Evolutionary conservation across 1,284 basidiomycete species (phyloP), one percentile per base, ranked within the genome.

Genomic region (Cystobasidium pallidum): DNA sequence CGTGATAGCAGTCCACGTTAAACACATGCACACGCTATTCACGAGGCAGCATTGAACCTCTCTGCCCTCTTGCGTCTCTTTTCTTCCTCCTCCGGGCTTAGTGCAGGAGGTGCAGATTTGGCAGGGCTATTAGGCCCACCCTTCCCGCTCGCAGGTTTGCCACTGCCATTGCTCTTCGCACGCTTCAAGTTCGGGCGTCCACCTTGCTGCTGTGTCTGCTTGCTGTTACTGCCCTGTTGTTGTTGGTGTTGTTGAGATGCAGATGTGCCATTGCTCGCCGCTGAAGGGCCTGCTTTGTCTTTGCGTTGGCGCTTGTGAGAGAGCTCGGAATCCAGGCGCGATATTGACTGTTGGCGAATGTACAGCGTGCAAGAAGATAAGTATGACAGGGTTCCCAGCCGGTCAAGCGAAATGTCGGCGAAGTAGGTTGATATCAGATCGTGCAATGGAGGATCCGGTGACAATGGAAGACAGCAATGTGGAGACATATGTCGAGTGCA

Each of bases 61-160:
- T 81, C 82, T 6, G 80, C 80, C 45, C 82, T 75, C 77, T 83
- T 83, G 57, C 82, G 75, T 78, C 83, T 82, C 80, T 81, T 82
- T 77, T 83, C 82, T 73, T 83, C 82, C 54, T 83, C 77, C 62
- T 74, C 76, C 3, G 72, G 57, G 67, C 59, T 58, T 21, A 62
- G 19, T n/a, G 39, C 45, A 34, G 62, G 43, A n/a, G 58, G 43
- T 13, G 58, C 10, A 45, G 36, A n/a, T 43, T 61, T 61, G n/a
- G 54, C 54, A 57, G 24, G n/a, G n/a, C n/a, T n/a, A n/a, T n/a
- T 19, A 36, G 59, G 39, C 7, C 41, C 58, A 30, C 43, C 45
- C 21, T 49, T 62, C 7, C 36, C 30, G 32, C 41, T 49, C 13
- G 59, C 39, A 49, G 39, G 21, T 62, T 62, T 43, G 24, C 39